A percentile compares a stretch with the other conserved stretches of the same genome.
phyloP scores from a whole-genome alignment of 768 basidiomycete species.

The Amanita subjunquillea region DNA sequence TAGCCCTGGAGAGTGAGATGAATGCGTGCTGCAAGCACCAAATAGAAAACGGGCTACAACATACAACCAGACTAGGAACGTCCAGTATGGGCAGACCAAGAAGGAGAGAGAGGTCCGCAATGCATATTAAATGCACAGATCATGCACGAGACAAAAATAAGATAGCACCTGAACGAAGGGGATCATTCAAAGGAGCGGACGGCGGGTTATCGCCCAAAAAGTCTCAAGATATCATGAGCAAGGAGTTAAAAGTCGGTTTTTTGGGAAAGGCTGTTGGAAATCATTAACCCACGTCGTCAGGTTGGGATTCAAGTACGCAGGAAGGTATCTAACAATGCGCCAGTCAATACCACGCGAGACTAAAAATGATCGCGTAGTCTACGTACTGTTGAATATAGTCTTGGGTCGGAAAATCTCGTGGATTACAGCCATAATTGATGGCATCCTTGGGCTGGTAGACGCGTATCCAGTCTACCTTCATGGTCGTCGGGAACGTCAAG shows the following conservation, averaged over 20 bases:
- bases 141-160: neutral
- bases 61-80: slow-evolving; percentile 1
- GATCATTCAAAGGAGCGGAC: slow-evolving; percentile 3
- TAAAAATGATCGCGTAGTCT: neutral
- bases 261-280: slow-evolving; percentile 59
- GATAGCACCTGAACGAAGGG: neutral
- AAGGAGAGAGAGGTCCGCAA: neutral
- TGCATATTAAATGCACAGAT: slow-evolving; percentile 4
- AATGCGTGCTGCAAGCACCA: neutral
- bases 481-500: slow-evolving; percentile 59
- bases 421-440: slow-evolving; percentile 81
- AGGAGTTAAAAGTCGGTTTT: slow-evolving; percentile 47
- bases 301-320: slow-evolving; percentile 79
- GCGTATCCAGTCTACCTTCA: slow-evolving; percentile 82
- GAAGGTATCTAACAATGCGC: slow-evolving; percentile 28
- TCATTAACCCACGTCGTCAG: slow-evolving; percentile 66
- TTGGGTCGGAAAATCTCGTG: slow-evolving; percentile 65
- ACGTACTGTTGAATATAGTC: slow-evolving; percentile 68
- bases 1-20: neutral
- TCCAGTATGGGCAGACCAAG: neutral
- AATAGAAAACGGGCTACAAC: neutral
- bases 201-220: neutral
- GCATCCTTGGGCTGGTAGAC: slow-evolving; percentile 73
- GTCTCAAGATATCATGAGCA: slow-evolving; percentile 29
- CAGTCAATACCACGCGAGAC: neutral